These are phyloP conservation scores for Rhododendron simsii DNA, from an alignment of 148 eudicot species.

Conservation along the genomic window DNA sequence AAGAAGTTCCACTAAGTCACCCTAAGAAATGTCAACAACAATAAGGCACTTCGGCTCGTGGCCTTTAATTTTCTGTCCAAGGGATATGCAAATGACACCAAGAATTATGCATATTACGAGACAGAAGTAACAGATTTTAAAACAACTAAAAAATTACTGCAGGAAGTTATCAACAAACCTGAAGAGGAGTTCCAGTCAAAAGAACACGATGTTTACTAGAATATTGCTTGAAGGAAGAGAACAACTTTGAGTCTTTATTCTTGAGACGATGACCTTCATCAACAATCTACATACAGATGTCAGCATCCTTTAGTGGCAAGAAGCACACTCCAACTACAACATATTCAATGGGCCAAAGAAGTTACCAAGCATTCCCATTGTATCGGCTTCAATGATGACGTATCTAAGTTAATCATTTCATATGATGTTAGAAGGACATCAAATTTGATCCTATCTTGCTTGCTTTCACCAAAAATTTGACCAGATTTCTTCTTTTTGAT, in stretches of 20 bases:
- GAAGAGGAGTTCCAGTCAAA: conserved; percentile 98
- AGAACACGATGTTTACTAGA: conserved; percentile 79
- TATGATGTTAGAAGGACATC: conserved; percentile 94
- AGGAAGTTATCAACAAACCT: conserved; percentile 43
- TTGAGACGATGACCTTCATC: conserved; percentile 99
- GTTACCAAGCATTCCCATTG: conserved; percentile 95
- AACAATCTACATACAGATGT: conserved; percentile 59
- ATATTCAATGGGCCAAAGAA: not conserved
- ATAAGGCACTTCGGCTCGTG: not conserved
- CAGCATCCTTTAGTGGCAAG: conserved; percentile 9
- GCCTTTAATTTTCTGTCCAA: not conserved
- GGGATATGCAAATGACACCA: not conserved
- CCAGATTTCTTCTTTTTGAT: conserved; percentile 72
- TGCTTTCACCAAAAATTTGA: conserved; percentile 58
- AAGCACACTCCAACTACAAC: not conserved
- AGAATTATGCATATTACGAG: not conserved
- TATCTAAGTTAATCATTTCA: conserved; percentile 90
- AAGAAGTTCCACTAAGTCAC: not conserved
- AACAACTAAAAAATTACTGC: not conserved
- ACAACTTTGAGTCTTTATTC: conserved; percentile 94
- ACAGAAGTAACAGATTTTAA: not conserved
- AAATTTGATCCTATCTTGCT: conserved; percentile 90
- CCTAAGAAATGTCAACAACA: not conserved
- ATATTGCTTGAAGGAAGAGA: conserved; percentile 71
- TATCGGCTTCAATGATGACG: conserved; percentile 73